A percentile compares a stretch with the other conserved stretches of the same genome.
Evolutionary conservation across 179 eudicot species (phyloP).

Genomic region (Carnegiea gigantea): DNA sequence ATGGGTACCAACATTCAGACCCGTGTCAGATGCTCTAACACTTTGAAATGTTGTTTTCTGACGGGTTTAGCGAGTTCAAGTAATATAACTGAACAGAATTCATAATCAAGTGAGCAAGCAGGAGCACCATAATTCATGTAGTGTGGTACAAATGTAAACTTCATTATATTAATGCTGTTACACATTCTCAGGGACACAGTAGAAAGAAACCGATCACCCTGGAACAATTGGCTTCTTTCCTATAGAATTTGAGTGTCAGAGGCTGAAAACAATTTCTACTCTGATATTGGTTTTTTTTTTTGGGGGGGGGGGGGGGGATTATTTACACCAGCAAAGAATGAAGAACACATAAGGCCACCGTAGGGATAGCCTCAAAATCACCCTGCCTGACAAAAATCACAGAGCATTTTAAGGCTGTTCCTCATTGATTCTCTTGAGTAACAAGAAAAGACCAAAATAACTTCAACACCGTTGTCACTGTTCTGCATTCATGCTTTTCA

Average conservation of each 20-base stretch:
- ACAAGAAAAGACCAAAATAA: constrained; percentile 11
- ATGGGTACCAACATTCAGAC: too few species aligned
- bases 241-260: background rate
- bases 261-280: constrained; percentile 18
- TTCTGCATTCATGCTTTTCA: constrained; percentile 50
- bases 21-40: too few species aligned
- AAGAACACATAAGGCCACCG: constrained; percentile 25
- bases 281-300: background rate
- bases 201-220: background rate
- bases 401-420: constrained; percentile 28
- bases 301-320: constrained; percentile 12
- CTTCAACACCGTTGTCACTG: constrained; percentile 16
- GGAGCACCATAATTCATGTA: background rate
- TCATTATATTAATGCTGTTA: constrained; percentile 12
- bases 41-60: too few species aligned
- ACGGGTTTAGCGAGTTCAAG: too few species aligned
- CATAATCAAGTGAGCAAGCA: too few species aligned
- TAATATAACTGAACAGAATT: too few species aligned
- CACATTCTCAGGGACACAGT: constrained; percentile 11
- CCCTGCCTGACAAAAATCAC: constrained; percentile 35
- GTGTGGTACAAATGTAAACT: background rate
- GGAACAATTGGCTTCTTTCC: constrained; percentile 15
- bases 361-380: constrained; percentile 22
- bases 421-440: constrained; percentile 13
- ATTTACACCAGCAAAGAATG: constrained; percentile 39